These are phyloP conservation scores for Crithidia bombi DNA, from an alignment of 208 protist species.

Conservation along the genomic window DNA sequence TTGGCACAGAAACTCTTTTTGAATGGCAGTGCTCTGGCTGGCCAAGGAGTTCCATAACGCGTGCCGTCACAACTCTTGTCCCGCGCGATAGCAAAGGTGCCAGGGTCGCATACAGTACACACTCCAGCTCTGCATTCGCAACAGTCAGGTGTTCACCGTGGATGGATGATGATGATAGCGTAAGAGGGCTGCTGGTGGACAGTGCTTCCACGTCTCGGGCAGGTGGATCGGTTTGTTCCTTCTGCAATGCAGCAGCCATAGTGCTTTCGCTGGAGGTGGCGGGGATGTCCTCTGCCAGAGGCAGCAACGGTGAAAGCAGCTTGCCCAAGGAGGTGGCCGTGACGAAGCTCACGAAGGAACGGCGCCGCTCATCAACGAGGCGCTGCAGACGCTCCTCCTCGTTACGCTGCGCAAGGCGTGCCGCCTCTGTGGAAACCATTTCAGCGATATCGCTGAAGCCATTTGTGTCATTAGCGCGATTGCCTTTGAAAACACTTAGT, in stretches of 20 bases:
- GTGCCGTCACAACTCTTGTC: slow-evolving; percentile 18
- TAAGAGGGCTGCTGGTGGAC: neutral
- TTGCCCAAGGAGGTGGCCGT: slow-evolving; percentile 7
- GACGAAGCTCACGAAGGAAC: slow-evolving; percentile 20
- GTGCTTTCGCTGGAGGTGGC: neutral
- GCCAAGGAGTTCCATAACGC: slow-evolving; percentile 18
- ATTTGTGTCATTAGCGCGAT: neutral
- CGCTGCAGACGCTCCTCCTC: slow-evolving; percentile 16
- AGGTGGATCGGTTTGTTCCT: neutral
- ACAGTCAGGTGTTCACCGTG: neutral
- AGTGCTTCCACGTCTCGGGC: too few relatives aligned
- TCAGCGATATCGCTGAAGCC: neutral
- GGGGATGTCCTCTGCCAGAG: slow-evolving; percentile 5
- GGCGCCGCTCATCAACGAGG: slow-evolving; percentile 17
- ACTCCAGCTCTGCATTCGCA: slow-evolving; percentile 5
- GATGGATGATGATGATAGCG: slow-evolving; percentile 9
- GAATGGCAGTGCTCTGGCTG: neutral
- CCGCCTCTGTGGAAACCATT: slow-evolving; percentile 4
- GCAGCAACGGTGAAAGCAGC: slow-evolving; percentile 12
- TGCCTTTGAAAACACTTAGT: neutral
- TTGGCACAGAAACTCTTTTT: neutral
- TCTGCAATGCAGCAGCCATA: neutral
- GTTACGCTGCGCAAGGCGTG: slow-evolving; percentile 5
- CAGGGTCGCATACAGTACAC: slow-evolving; percentile 9
- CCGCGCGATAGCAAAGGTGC: slow-evolving; percentile 12